Conservation (phyloP, 257 asterid genomes). For the Salvia miltiorrhiza region DNA sequence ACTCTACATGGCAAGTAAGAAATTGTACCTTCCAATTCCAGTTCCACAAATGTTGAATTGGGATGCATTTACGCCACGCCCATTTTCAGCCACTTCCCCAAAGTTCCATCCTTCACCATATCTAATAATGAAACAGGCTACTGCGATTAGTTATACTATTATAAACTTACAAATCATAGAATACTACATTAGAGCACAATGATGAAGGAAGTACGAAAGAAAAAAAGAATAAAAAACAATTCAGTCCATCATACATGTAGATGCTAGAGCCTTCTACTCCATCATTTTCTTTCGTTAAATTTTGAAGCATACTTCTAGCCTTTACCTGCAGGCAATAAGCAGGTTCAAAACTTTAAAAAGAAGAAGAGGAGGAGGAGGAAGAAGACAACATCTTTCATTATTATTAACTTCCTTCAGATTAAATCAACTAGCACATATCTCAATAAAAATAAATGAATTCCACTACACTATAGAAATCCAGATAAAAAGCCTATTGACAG, state of each 20-base stretch:
- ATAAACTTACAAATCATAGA: not conserved
- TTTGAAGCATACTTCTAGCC: conserved; percentile 64
- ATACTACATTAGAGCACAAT: not conserved
- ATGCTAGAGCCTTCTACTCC: conserved; percentile 84
- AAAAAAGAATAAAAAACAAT: conserved; percentile 10
- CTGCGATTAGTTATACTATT: not conserved
- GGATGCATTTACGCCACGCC: conserved; percentile 89
- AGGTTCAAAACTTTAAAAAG: not conserved
- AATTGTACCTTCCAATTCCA: conserved; percentile 85
- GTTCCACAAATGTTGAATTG: conserved; percentile 77
- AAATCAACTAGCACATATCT: not conserved
- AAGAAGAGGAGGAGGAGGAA: not conserved
- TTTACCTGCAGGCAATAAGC: conserved; percentile 56
- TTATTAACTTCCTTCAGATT: not conserved
- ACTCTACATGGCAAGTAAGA: conserved; percentile 6
- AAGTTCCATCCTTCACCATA: conserved; percentile 99
- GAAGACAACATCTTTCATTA: not conserved
- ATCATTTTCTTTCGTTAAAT: conserved; percentile 52
- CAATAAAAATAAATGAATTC: not conserved
- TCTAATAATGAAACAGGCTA: conserved; percentile 34
- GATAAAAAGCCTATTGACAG: not conserved
- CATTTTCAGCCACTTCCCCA: conserved; percentile 88
- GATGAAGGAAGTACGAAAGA: not conserved
- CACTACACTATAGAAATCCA: not conserved
- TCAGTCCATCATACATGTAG: conserved; percentile 54